phyloP scores from a whole-genome alignment of 305 asterid species.

The Rubia balearica region DNA sequence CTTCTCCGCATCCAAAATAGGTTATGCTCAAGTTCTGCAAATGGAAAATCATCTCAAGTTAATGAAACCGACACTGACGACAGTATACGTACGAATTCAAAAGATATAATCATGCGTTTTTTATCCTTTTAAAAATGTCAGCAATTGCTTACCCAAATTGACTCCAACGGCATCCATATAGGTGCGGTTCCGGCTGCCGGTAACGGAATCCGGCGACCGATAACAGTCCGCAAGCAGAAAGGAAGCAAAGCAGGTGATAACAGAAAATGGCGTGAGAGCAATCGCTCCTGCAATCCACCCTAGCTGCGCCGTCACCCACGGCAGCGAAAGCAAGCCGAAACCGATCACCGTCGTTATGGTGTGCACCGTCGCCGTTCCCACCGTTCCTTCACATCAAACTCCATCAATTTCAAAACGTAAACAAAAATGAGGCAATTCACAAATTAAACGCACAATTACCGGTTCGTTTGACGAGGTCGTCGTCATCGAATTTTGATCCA shows the following conservation, averaged over 20 bases:
- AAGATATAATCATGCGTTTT: too few species aligned
- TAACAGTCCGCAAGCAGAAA: slow-evolving; percentile 7
- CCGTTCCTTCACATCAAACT: neutral
- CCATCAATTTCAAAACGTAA: neutral
- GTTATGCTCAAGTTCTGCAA: too few species aligned
- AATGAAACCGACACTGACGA: too few species aligned
- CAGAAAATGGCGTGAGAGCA: neutral
- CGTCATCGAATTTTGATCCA: slow-evolving; percentile 47
- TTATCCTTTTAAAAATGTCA: too few species aligned
- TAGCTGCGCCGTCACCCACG: slow-evolving; percentile 13
- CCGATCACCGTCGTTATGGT: slow-evolving; percentile 14
- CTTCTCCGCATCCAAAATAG: too few species aligned
- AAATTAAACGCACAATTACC: slow-evolving; percentile 22
- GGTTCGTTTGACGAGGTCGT: slow-evolving; percentile 46
- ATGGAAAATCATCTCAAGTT: too few species aligned
- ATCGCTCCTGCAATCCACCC: slow-evolving; percentile 12
- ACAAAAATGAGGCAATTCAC: neutral
- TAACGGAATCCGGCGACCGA: neutral
- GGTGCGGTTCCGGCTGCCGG: slow-evolving; percentile 6
- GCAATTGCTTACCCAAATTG: neutral
- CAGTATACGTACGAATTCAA: too few species aligned
- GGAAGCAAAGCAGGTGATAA: slow-evolving; percentile 13
- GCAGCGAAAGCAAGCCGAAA: slow-evolving; percentile 12
- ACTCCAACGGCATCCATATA: slow-evolving; percentile 12
- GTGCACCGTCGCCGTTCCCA: slow-evolving; percentile 8